A percentile compares a stretch with the other conserved stretches of the same genome.
Evolutionary conservation across 441 rosid species (phyloP).

Genomic region (Populus trichocarpa): DNA sequence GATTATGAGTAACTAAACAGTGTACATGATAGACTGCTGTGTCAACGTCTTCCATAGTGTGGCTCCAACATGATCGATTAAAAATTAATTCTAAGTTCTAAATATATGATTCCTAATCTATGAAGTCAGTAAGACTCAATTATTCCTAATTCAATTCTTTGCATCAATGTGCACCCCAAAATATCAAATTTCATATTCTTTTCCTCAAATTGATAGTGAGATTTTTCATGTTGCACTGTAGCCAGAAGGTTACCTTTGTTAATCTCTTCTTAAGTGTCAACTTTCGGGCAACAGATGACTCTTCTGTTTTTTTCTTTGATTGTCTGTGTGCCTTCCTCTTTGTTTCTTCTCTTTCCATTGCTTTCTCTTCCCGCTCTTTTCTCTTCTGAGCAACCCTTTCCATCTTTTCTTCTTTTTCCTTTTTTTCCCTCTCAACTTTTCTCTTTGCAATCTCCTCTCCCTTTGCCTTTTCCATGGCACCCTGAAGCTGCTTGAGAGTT

Average conservation of each 20-base stretch:
- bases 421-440: conserved; percentile 39
- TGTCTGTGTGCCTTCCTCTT: conserved; percentile 30
- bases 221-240: neutral
- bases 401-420: conserved; percentile 49
- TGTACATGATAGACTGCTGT: neutral
- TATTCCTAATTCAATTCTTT: neutral
- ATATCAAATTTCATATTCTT: neutral
- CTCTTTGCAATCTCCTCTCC: conserved; percentile 44
- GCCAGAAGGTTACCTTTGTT: conserved; percentile 47
- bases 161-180: neutral
- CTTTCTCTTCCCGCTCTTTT: conserved; percentile 49
- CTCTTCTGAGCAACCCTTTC: conserved; percentile 43
- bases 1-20: neutral
- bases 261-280: conserved; percentile 54
- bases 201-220: conserved; percentile 1
- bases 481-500: conserved; percentile 36
- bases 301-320: conserved; percentile 27
- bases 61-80: neutral
- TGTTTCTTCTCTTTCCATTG: conserved; percentile 30
- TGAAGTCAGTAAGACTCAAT: neutral
- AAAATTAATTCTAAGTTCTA: neutral
- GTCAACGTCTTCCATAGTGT: neutral
- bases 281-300: conserved; percentile 21
- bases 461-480: conserved; percentile 44
- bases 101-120: neutral